Base-by-base conservation (phyloP, 2,329 filamentous ascomycete genomes). In the Parafenestella ontariensis region DNA sequence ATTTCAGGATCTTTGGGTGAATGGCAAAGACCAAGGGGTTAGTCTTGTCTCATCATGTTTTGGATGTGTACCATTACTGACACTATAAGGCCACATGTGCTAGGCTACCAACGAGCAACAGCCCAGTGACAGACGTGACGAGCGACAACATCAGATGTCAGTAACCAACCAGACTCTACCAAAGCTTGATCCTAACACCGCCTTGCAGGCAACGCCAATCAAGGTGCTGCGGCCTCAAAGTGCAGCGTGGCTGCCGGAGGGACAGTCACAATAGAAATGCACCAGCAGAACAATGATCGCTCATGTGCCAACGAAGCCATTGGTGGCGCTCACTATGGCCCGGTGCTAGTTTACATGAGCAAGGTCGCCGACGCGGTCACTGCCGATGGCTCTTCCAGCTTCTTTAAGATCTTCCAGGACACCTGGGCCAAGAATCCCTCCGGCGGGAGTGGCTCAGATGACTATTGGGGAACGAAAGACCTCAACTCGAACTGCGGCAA, bases 361-460 rank as follows among this genome's bases (percentile, higher is more conserved):
- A 71, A 70, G 49, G 77, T 75, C 28, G 81, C 81, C 64, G 71
- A 75, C 15, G 70, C 76, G 15, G 82, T 81, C 63, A 79, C 81
- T 58, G 83, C 83, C 24, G 79, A 80, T 56, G 77, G 79, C 39
- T 77, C 79, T 47, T 74, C 78, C 17, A 71, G 73, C 46, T 86
- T 83, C 81, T 86, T 86, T 79, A 86, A 85, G 78, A 59, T 86
- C 59, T 82, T 85, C 64, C 75, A 85, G 72, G 79, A 79, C 66
- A 78, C 80, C 2, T 79, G 79, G 70, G 83, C 78, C 28, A 74
- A 82, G 58, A 79, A 73, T 34, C 76, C 79, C 3, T 68, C 74
- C 33, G 74, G 74, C 4, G 57, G 61, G 2, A 43, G 56, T 13
- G 70, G 82, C 33, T 79, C 77, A 37, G 78, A 79, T 47, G 78